Base-by-base conservation (phyloP, 1,284 basidiomycete species). In the Vanrija humicola region DNA sequence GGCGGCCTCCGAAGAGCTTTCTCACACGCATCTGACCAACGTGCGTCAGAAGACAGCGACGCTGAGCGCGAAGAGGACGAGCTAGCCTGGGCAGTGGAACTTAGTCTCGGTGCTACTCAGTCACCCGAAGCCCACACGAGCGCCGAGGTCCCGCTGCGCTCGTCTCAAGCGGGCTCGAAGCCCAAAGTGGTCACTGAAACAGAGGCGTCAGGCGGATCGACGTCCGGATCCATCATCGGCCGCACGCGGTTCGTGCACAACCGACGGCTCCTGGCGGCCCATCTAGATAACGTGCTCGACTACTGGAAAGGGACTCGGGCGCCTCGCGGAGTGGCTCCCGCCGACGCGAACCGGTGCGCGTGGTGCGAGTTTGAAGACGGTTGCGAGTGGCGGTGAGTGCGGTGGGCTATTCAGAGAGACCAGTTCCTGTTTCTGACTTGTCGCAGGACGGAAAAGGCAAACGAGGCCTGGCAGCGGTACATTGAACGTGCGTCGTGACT, bases 261-360 rank as follows among this genome's bases (percentile, higher is more conserved):
- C 56, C 78, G 82, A 14, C 51, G 52, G 1, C 59, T 82, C 23
- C 78, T 94, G n/a, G 80, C 86, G 25, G 63, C 63, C 0, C 81
- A 88, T 64, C 74, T 93, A 15, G 62, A 67, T 3, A 79, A 79
- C 48, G 78, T 87, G 1, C 73, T 92, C 12, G 70, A 78, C 42
- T 92, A 86, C 82, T 94, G 90, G 90, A 77, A 82, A 60, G 89
- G 89, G 1, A 61, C 78, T 52, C 79, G 89, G 25, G 78, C 79
- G 16, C 83, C 90, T 0, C 72, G 71, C 21, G 90, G 90, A 2
- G 90, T 93, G 0, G 79, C 80, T 5, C 54, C 86, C 15, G 75
- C 81, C 54, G 79, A 87, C 45, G 79, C 84, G 3, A 69, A 79
- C 52, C 80, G 89, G 49, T 94, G 90, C 58, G 90, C 86, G 34